Base-by-base conservation (phyloP, 352 stramenopile species). In the Globisporangium sylvaticum region DNA sequence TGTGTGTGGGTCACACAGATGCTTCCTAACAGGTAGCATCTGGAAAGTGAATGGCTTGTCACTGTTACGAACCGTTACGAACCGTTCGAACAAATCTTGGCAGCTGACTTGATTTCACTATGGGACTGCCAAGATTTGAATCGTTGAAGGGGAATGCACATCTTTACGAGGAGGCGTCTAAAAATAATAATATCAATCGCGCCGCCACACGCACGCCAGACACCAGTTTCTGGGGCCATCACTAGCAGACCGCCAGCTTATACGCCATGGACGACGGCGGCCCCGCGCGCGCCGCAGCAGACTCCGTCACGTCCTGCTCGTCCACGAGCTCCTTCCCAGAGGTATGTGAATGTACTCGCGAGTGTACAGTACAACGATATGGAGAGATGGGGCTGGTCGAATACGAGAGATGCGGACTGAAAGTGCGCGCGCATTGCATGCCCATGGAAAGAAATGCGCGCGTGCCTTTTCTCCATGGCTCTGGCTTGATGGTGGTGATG, bases 281-380 rank as follows among this genome's bases (percentile, higher is more conserved):
- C 54, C 14, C 39, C 39, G 9, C 20, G 54, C 54, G 54, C 29
- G 54, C 32, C 5, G 46, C 32, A 34, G 20, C 61, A 37, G 48
- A 58, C 48, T 54, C 62, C 6, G 31, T 52, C 42, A 65, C 59
- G 25, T 50, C 46, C 9, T 57, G 25, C n/a, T 66, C 62, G 32
- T 59, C 62, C 48, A 66, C 62, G 62, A 66, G 50, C 50, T 66
- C 62, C 25, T 66, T 54, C 29, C 31, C 46, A 22, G 62, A 66
- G 62, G 62, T 66, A 18, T 9, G 25, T 62, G 55, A 14, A 22
- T 31, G 18, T 5, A 6, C 15, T 18, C 7, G 27, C 8, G 27
- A 7, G 29, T 44, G 31, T 29, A 14, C n/a, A 12, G 5, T 27
- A 42, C 4, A 12, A 25, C 3, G 54, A 20, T 20, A 34, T 24